phyloP scores from a whole-genome alignment of 2,329 filamentous ascomycete genomes.

The Venturia effusa region DNA sequence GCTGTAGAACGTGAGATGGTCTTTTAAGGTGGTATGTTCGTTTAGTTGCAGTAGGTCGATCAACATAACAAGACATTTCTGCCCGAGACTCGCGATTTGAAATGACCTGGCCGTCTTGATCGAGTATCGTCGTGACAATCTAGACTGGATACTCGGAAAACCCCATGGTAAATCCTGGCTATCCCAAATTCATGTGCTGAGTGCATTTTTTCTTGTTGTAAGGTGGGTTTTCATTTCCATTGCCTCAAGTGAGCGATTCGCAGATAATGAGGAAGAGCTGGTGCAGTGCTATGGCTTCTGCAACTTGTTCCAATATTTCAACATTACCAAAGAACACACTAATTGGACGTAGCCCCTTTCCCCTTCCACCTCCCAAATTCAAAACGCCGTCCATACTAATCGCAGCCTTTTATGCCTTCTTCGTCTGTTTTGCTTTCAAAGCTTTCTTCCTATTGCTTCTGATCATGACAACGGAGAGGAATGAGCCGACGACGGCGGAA shows the following conservation, averaged over 20 bases:
- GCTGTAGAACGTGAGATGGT: too few species aligned
- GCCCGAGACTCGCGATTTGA: too few species aligned
- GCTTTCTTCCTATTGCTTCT: slow-evolving; percentile 97
- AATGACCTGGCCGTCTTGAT: too few species aligned
- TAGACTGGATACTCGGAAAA: too few species aligned
- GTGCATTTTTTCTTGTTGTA: not conserved
- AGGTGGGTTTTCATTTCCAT: not conserved
- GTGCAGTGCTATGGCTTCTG: not conserved
- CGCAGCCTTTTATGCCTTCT: slow-evolving; percentile 32
- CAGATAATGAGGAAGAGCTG: not conserved
- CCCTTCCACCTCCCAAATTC: not conserved
- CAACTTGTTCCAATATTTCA: not conserved
- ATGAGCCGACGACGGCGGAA: slow-evolving; percentile 88
- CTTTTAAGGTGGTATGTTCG: too few species aligned
- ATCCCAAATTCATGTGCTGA: not conserved
- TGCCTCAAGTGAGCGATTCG: not conserved
- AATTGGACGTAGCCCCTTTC: not conserved
- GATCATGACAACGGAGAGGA: slow-evolving; percentile 97
- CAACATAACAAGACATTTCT: too few species aligned
- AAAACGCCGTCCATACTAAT: not conserved
- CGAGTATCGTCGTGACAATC: too few species aligned
- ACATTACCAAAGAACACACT: not conserved
- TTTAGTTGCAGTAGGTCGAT: too few species aligned
- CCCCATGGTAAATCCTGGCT: too few species aligned
- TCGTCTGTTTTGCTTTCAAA: slow-evolving; percentile 81